These are phyloP conservation scores for Trametes gibbosa DNA, from an alignment of 768 basidiomycete species.

Conservation along the genomic window DNA sequence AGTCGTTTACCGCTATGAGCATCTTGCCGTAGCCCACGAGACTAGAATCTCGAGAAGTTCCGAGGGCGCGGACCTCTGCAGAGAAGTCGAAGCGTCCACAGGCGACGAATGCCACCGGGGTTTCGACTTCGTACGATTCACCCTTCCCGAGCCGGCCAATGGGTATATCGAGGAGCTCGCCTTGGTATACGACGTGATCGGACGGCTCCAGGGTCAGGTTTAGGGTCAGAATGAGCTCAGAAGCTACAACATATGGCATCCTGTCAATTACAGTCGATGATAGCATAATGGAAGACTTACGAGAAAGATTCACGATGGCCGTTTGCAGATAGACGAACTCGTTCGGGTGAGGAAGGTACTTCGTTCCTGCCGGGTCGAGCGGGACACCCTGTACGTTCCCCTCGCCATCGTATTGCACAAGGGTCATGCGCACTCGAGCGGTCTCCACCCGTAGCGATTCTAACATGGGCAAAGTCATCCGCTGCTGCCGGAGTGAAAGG, in stretches of 20 bases:
- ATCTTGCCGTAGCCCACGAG: slow-evolving; percentile 20
- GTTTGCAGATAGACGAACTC: slow-evolving; percentile 62
- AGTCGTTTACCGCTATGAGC: slow-evolving; percentile 10
- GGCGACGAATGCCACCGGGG: slow-evolving; percentile 71
- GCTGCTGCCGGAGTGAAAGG: slow-evolving; percentile 73
- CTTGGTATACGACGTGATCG: slow-evolving; percentile 70
- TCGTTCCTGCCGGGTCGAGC: slow-evolving; percentile 36
- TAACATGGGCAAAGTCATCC: slow-evolving; percentile 77
- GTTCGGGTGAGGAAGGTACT: slow-evolving; percentile 52
- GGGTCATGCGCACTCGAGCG: slow-evolving; percentile 54
- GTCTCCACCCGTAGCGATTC: slow-evolving; percentile 70
- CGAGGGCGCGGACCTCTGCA: slow-evolving; percentile 35
- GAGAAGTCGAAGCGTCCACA: slow-evolving; percentile 58
- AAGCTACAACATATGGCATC: slow-evolving; percentile 37
- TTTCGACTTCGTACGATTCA: slow-evolving; percentile 48
- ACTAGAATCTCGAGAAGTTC: neutral
- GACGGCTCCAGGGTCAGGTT: slow-evolving; percentile 55
- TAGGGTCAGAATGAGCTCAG: slow-evolving; percentile 49
- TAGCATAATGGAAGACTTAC: slow-evolving; percentile 42
- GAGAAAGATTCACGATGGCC: slow-evolving; percentile 59
- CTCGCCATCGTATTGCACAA: slow-evolving; percentile 35
- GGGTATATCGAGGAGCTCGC: slow-evolving; percentile 56
- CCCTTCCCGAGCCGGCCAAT: slow-evolving; percentile 61
- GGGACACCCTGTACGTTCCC: slow-evolving; percentile 16
- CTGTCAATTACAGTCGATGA: no score